phyloP scores from a whole-genome alignment of 2,329 filamentous ascomycete genomes.

The Dactylonectria macrodidyma region DNA sequence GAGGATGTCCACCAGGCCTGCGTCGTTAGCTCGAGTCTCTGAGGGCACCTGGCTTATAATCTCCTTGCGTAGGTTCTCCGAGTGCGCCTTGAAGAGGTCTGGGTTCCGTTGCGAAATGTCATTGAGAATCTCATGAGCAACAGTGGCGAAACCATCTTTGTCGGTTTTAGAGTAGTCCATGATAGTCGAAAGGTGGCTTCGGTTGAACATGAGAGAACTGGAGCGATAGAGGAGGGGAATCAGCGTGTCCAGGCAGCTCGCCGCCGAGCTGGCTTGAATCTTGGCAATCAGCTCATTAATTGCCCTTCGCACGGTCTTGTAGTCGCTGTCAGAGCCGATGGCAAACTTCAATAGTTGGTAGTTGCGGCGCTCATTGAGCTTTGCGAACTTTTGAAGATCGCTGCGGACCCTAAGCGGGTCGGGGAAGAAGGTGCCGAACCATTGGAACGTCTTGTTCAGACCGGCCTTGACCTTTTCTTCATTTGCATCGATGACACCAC shows the following conservation, averaged over 20 bases:
- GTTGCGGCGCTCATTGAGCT: slow-evolving; percentile 88
- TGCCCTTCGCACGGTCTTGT: slow-evolving; percentile 89
- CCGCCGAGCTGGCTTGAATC: slow-evolving; percentile 76
- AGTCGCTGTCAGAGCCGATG: slow-evolving; percentile 89
- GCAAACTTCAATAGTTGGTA: slow-evolving; percentile 93
- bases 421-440: slow-evolving; percentile 81
- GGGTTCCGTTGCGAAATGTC: slow-evolving; percentile 93
- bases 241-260: slow-evolving; percentile 83
- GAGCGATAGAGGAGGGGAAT: slow-evolving; percentile 87
- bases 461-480: slow-evolving; percentile 78
- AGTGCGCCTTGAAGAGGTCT: slow-evolving; percentile 91
- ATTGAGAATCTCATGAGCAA: slow-evolving; percentile 90
- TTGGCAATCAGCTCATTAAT: slow-evolving; percentile 92
- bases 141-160: slow-evolving; percentile 81
- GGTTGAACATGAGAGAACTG: slow-evolving; percentile 90
- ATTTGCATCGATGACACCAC: slow-evolving; percentile 83
- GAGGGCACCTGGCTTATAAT: slow-evolving; percentile 86
- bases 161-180: slow-evolving; percentile 90
- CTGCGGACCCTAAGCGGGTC: slow-evolving; percentile 80
- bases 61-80: slow-evolving; percentile 90
- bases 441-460: slow-evolving; percentile 80
- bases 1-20: slow-evolving; percentile 86
- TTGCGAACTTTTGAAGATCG: slow-evolving; percentile 92
- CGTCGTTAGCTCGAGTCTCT: slow-evolving; percentile 76
- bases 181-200: slow-evolving; percentile 91